Base-by-base conservation (phyloP, 2,329 filamentous ascomycete species). In the Cladosporium sp. region DNA sequence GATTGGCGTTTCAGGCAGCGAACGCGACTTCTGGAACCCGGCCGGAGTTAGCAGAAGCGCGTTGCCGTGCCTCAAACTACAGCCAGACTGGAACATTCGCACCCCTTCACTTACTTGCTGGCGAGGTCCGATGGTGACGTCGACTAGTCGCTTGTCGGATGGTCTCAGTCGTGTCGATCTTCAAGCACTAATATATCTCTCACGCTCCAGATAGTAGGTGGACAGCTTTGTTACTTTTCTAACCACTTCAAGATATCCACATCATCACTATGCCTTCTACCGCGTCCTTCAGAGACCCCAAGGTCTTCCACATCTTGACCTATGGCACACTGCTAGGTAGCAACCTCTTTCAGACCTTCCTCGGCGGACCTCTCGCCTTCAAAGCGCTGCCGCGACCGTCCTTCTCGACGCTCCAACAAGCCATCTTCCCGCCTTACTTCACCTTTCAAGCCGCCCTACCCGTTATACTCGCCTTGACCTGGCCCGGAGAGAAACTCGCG, bases 371-470 rank as follows among this genome's bases (percentile, higher is more conserved):
- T 53, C 79, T 92, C 56, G 86, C 90, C 67, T 96, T 88, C 80
- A 86, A 82, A 69, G 81, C 83, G 10, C 84, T 97, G 36, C 85
- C 90, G 24, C 85, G 90, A 24, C 84, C 90, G 0, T 85, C 90
- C 70, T 97, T 99, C 77, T 84, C 87, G 24, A 80, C 85, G 17
- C 82, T 97, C 32, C 93, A 97, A 74, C 81, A 85, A 63, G 84
- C 84, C 62, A 83, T 92, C 54, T 96, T 97, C 77, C 91, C 91
- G 34, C 81, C 90, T 66, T 99, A 96, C 79, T 97, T 97, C 73
- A 79, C 83, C 45, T 77, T 97, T 58, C 93, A 97, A 76, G 86
- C 90, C 3, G 80, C 81, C 5, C 77, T 93, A 1, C 90, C 94
- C 0, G 73, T 87, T 15, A 69, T 90, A 20, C 78, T 97, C 17